Evolutionary conservation across 1,284 basidiomycete genomes (phyloP).

Genomic region (Puccinia horiana): DNA sequence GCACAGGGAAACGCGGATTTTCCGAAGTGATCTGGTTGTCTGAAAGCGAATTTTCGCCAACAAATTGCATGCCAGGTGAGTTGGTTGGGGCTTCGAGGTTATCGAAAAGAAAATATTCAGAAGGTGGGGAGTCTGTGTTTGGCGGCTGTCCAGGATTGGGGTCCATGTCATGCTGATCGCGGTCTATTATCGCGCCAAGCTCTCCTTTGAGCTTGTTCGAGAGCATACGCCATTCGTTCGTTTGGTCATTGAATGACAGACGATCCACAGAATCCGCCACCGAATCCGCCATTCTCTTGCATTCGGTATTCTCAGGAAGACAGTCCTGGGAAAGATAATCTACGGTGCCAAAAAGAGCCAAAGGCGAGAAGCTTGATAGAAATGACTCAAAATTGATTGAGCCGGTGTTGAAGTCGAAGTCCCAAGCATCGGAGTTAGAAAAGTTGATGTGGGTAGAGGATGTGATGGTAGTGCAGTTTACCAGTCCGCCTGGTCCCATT

Average conservation of each 20-base stretch:
- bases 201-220: neutral
- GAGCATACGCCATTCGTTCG: neutral
- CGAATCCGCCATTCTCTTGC: neutral
- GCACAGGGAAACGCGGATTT: neutral
- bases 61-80: neutral
- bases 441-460: slow-evolving; percentile 35
- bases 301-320: neutral
- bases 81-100: neutral
- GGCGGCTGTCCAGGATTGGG: neutral
- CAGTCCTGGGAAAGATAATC: slow-evolving; percentile 31
- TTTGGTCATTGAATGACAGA: neutral
- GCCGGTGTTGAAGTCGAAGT: slow-evolving; percentile 33
- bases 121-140: slow-evolving; percentile 12
- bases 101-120: neutral
- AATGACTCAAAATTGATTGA: slow-evolving; percentile 42
- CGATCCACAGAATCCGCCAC: slow-evolving; percentile 3
- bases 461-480: slow-evolving; percentile 41
- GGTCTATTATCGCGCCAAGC: neutral
- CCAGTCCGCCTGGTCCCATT: slow-evolving; percentile 19
- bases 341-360: slow-evolving; percentile 22
- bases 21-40: slow-evolving; percentile 7
- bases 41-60: neutral
- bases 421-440: slow-evolving; percentile 18
- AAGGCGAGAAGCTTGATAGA: slow-evolving; percentile 37
- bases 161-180: neutral